Evolutionary conservation across 1,284 basidiomycete species (phyloP).

Genomic region (Naganishia cerealis): DNA sequence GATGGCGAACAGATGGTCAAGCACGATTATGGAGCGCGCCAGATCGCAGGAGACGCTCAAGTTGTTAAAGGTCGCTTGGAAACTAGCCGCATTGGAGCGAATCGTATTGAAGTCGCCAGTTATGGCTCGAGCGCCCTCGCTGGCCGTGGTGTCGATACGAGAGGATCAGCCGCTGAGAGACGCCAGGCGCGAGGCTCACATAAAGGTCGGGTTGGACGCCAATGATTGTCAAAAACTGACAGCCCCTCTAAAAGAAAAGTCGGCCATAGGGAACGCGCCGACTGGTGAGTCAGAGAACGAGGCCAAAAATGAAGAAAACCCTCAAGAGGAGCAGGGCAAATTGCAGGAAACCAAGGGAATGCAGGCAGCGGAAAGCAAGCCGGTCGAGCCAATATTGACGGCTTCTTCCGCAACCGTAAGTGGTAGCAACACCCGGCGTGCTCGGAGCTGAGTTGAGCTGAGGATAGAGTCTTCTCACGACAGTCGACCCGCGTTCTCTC

Average conservation of each 20-base stretch:
- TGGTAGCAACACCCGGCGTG: too few relatives aligned
- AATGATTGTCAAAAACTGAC: neutral
- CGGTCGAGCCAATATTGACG: too few relatives aligned
- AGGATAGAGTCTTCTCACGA: neutral
- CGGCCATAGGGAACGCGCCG: too few relatives aligned
- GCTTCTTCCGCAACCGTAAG: too few relatives aligned
- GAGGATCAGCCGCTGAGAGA: neutral
- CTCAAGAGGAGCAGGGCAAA: too few relatives aligned
- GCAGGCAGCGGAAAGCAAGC: too few relatives aligned
- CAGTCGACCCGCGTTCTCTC: neutral
- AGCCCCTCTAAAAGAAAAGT: neutral
- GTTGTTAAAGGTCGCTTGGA: constrained; percentile 22
- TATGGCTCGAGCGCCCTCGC: too few relatives aligned
- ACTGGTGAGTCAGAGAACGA: too few relatives aligned
- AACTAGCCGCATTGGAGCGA: constrained; percentile 13
- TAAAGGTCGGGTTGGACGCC: neutral
- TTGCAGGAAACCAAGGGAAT: too few relatives aligned
- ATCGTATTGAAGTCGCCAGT: neutral
- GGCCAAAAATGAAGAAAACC: too few relatives aligned
- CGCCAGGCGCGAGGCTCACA: neutral
- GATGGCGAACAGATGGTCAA: constrained; percentile 3
- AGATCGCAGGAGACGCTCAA: constrained; percentile 15
- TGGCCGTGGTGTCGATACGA: neutral
- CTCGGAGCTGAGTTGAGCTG: neutral
- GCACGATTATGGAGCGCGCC: constrained; percentile 8